These are phyloP conservation scores for Rhodotorula mucilaginosa DNA, from an alignment of 1,284 basidiomycete genomes.

Conservation along the genomic window DNA sequence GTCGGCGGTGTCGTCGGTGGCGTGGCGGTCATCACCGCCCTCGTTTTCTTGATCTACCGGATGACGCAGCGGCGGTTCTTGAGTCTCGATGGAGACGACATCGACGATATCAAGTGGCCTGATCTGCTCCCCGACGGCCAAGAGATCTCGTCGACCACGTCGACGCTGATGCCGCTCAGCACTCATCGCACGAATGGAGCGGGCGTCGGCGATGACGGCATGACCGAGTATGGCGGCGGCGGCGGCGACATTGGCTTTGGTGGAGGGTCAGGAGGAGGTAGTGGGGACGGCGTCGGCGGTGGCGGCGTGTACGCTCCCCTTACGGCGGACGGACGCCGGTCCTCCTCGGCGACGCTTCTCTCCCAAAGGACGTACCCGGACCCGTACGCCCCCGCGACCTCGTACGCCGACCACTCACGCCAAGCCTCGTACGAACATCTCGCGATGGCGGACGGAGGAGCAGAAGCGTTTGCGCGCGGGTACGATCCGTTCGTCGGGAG, in stretches of 20 bases:
- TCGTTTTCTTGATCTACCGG: conserved; percentile 43
- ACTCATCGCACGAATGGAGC: conserved; percentile 41
- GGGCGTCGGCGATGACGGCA: conserved; percentile 40
- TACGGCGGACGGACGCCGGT: not conserved
- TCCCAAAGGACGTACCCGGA: conserved; percentile 1
- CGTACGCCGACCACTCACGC: conserved; percentile 1
- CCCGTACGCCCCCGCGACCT: not conserved
- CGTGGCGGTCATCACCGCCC: conserved; percentile 32
- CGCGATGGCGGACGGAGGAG: conserved; percentile 23
- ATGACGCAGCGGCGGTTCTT: conserved; percentile 43
- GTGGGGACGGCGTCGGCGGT: not conserved
- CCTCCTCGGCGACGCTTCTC: conserved; percentile 13
- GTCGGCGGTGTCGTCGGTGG: conserved; percentile 45
- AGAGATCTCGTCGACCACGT: conserved; percentile 25
- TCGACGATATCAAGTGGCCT: conserved; percentile 44
- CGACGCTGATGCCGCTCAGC: conserved; percentile 43
- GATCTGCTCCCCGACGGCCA: conserved; percentile 40
- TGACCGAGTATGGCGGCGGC: conserved; percentile 9
- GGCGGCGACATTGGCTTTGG: not conserved
- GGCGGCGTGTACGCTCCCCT: not conserved
- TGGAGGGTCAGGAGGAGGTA: not conserved
- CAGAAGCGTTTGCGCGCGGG: not conserved
- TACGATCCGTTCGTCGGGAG: conserved; percentile 23
- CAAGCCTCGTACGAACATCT: conserved; percentile 32
- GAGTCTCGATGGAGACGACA: conserved; percentile 32